These are phyloP conservation scores for Nelumbo lutea DNA, from an alignment of 164 flowering plant genomes.

Conservation along the genomic window DNA sequence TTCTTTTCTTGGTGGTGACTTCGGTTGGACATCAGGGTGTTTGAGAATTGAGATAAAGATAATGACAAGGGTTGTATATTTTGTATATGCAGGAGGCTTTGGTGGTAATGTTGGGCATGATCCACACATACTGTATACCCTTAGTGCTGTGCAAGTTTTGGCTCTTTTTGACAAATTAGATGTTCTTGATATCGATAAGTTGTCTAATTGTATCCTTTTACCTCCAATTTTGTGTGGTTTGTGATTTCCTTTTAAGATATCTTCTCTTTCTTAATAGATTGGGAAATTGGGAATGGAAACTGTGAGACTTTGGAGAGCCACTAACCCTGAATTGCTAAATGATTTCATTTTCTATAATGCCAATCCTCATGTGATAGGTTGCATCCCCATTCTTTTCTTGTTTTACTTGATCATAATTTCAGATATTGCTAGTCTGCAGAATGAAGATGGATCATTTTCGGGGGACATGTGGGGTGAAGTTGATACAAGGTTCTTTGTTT, in stretches of 20 bases:
- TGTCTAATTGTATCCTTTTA: conserved; percentile 71
- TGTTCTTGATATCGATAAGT: conserved; percentile 64
- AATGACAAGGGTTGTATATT: not conserved
- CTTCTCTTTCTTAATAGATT: too few relatives aligned
- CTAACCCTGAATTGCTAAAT: too few relatives aligned
- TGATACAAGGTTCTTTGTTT: conserved; percentile 57
- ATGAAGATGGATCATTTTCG: conserved; percentile 92
- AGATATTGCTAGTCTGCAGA: conserved; percentile 74
- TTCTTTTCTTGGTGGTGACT: too few relatives aligned
- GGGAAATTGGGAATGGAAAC: too few relatives aligned
- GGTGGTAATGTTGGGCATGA: conserved; percentile 93
- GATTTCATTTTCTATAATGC: too few relatives aligned
- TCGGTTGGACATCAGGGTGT: too few relatives aligned
- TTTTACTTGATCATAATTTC: conserved; percentile 29
- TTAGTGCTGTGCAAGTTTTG: conserved; percentile 83
- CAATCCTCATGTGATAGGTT: not conserved
- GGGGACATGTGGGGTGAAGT: conserved; percentile 99
- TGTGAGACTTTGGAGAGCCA: too few relatives aligned
- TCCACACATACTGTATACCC: conserved; percentile 74
- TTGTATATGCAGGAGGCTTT: conserved; percentile 65
- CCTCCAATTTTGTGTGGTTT: conserved; percentile 2
- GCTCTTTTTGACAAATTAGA: conserved; percentile 75
- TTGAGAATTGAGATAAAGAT: too few relatives aligned
- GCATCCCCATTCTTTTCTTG: conserved; percentile 8
- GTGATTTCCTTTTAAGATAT: not conserved